Conservation (phyloP, 2,329 filamentous ascomycete species). For the Dothistroma septosporum region DNA sequence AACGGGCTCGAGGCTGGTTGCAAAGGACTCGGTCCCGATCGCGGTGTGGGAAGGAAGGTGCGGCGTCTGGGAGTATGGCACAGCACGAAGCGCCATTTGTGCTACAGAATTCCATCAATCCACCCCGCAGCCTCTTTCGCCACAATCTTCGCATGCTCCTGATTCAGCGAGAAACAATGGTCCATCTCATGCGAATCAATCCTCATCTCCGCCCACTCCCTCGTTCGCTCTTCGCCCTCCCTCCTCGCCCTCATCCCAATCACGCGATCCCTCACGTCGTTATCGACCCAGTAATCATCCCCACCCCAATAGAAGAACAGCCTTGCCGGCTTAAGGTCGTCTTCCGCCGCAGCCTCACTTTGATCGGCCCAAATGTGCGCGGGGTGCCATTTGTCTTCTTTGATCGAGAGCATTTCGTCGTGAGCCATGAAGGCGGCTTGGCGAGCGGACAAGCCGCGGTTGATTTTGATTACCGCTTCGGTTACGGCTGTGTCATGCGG, state of each 20-base stretch:
- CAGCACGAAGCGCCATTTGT: neutral
- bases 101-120: neutral
- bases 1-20: too few species aligned
- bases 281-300: slow-evolving; percentile 60
- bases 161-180: slow-evolving; percentile 57
- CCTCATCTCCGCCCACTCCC: slow-evolving; percentile 48
- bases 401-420: slow-evolving; percentile 56
- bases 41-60: too few species aligned
- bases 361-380: slow-evolving; percentile 56
- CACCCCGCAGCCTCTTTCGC: slow-evolving; percentile 6
- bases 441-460: slow-evolving; percentile 41
- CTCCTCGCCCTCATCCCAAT: slow-evolving; percentile 40
- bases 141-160: slow-evolving; percentile 32
- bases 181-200: slow-evolving; percentile 53
- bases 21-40: too few species aligned
- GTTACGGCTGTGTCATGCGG: slow-evolving; percentile 46
- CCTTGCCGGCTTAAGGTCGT: slow-evolving; percentile 24
- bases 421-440: slow-evolving; percentile 58
- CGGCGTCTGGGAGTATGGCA: neutral
- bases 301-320: slow-evolving; percentile 58
- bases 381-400: slow-evolving; percentile 56
- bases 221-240: slow-evolving; percentile 28
- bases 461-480: slow-evolving; percentile 48
- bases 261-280: slow-evolving; percentile 54
- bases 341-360: neutral